Base-by-base conservation (phyloP, 108 stramenopile genomes). In the Stephanodiscus triporus region DNA sequence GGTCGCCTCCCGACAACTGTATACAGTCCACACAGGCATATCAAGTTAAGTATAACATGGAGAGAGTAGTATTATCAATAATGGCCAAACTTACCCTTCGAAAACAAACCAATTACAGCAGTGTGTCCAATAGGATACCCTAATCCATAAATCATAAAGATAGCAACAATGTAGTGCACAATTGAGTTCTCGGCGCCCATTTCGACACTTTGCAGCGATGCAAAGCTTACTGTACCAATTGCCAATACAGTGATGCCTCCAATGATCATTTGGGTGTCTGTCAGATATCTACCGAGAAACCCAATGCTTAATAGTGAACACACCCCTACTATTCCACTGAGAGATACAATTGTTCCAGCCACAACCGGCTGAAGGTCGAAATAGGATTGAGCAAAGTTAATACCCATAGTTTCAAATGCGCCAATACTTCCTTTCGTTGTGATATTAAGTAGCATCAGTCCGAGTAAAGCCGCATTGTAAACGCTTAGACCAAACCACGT, bases 121-220 rank as follows among this genome's bases (percentile, higher is more conserved):
- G 97, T 97, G 80, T 98, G 98, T 11, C 98, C 96, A 45, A 98
- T 87, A 53, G 98, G 98, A 77, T 97, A 98, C 40, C 97, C 98
- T 63, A 97, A 73, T 14, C 84, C 70, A 84, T 97, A 98, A 69
- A 97, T 92, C 66, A 96, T 82, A 59, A 96, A 89, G n/a, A 98
- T 90, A 19, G 95, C 91, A 64, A 86, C 13, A 54, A 76, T 17
- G 47, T 86, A 94, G 55, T 68, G 64, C 86, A 88, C 86, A 0
- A 73, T 34, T 9, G 88, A 68, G 65, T 94, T 91, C 1, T 72
- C 68, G 6, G 50, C 73, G 6, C 68, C 73, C 60, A 85, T 81
- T 55, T 90, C 78, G 0, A 79, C 60, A 66, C 70, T 70, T 48
- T 66, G 78, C 55, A 70, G 67, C 24, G 47, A 27, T 51, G 65